Evolutionary conservation across 1,284 basidiomycete genomes (phyloP), one percentile per base, ranked within the genome.

Genomic region (Waitea zeae): DNA sequence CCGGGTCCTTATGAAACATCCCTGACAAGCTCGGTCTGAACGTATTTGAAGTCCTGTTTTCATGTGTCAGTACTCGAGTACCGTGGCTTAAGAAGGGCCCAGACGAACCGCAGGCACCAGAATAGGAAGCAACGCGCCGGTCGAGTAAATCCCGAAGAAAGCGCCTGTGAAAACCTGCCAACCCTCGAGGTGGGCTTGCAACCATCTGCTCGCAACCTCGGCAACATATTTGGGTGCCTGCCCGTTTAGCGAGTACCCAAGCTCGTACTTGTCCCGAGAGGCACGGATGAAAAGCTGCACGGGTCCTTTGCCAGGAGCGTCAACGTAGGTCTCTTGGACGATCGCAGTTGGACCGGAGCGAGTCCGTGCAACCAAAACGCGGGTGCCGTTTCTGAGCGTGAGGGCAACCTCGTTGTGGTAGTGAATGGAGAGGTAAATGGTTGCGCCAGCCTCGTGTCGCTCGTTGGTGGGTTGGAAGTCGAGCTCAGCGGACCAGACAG

Each of bases 401-500:
- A 30, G 9, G 9, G 29, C 29, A 17, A 30, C 15, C 31, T 33
- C 31, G 20, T 18, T 9, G 12, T 33, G 31, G 37, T 7, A 38
- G 17, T 15, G 19, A 12, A 19, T 33, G 31, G 17, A 33, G 9
- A 22, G 17, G 17, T 17, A 18, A 5, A 33, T 17, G 7, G 31
- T 33, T 7, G 31, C 31, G 31, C 31, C 31, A 5, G 31, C 31
- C 31, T 33, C 31, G 31, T 33, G 31, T 17, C 14, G 9, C 12
- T 11, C 7, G 12, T 11, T 11, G 7, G 31, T 33, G 12, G 31
- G 31, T 17, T 33, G 9, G 17, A 33, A 33, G 31, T 33, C 31
- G 9, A 33, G 31, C 17, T 14, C 9, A 15, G 31, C 19, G 31
- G 12, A 17, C 31, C 31, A 33, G 7, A 33, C 31, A 7, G 31